phyloP scores from a whole-genome alignment of 441 rosid species.

The Viola pubescens region DNA sequence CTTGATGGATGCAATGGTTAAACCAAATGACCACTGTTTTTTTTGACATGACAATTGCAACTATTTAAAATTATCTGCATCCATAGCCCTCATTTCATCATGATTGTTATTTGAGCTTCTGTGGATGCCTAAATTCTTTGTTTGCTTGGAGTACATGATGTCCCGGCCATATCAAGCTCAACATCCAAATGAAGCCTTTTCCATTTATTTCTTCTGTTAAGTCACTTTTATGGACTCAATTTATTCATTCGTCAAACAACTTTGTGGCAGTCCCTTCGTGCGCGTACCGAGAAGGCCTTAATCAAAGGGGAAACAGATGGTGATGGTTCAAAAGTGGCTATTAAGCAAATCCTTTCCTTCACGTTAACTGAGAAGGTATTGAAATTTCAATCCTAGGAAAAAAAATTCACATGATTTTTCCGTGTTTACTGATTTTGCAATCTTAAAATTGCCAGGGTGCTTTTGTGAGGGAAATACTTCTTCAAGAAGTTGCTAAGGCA shows the following conservation, averaged over 20 bases:
- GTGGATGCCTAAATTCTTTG: too few species aligned
- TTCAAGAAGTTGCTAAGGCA: conserved; percentile 88
- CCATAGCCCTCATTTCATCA: too few species aligned
- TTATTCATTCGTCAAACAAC: neutral
- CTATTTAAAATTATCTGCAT: too few species aligned
- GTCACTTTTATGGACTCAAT: neutral
- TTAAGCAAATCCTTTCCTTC: conserved; percentile 78
- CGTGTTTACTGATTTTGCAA: neutral
- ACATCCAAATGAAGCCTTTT: neutral
- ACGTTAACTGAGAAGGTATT: conserved; percentile 76
- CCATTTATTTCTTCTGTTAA: neutral
- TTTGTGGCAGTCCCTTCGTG: conserved; percentile 74
- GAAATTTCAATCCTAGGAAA: too few species aligned
- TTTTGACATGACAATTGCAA: too few species aligned
- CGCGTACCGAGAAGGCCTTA: conserved; percentile 54
- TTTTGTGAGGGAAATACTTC: conserved; percentile 80
- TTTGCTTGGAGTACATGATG: neutral
- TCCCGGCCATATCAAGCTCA: neutral
- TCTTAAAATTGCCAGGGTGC: conserved; percentile 50
- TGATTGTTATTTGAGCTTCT: too few species aligned
- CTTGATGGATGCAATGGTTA: too few species aligned
- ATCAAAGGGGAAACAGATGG: conserved; percentile 40
- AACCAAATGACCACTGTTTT: too few species aligned
- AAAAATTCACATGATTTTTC: neutral
- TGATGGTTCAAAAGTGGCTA: conserved; percentile 40